Evolutionary conservation across 352 stramenopile genomes (phyloP), one percentile per base, ranked within the genome.

Genomic region (Pythium chondricola): DNA sequence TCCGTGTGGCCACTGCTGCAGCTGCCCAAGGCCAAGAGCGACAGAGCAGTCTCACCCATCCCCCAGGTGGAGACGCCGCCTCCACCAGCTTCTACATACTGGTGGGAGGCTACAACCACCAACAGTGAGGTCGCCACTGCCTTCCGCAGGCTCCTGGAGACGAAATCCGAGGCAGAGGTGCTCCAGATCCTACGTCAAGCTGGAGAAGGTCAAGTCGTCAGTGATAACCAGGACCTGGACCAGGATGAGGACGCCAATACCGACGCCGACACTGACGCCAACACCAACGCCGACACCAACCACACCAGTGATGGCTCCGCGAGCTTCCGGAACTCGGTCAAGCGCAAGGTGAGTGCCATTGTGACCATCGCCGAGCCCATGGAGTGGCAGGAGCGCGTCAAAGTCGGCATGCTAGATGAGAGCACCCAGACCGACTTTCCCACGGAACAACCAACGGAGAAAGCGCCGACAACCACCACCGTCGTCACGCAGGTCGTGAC

Each of bases 331-430:
- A 39, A 29, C 16, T 21, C 25, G 7, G 31, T 58, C 26, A 63
- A 58, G 48, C 60, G 72, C 33, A 83, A 74, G 36, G 33, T 85
- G 10, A 85, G 68, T 18, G 76, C 76, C 9, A 67, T 88, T 0
- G 48, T 65, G 21, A 73, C 76, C 29, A 65, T 85, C 14, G 52
- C 71, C 0, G 67, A 85, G 40, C 69, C 76, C 18, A 88, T 85
- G 50, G 65, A 83, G 37, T 84, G 73, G 71, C 71, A 88, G 17
- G 63, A 83, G 32, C 69, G 55, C 40, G 71, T 85, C 22, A 75
- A 70, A 52, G 35, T 83, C 6, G 70, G 62, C 4, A 65, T 48
- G 21, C 35, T 85, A 0, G 63, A 83, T 21, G 62, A 81, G 40
- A 59, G 56, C 0, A 83, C 69, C 20, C 74, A 88, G 45, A 88